Evolutionary conservation across 805 yeast genomes (phyloP), one percentile per base, ranked within the genome.

Genomic region (Phaffomyces opuntiae): DNA sequence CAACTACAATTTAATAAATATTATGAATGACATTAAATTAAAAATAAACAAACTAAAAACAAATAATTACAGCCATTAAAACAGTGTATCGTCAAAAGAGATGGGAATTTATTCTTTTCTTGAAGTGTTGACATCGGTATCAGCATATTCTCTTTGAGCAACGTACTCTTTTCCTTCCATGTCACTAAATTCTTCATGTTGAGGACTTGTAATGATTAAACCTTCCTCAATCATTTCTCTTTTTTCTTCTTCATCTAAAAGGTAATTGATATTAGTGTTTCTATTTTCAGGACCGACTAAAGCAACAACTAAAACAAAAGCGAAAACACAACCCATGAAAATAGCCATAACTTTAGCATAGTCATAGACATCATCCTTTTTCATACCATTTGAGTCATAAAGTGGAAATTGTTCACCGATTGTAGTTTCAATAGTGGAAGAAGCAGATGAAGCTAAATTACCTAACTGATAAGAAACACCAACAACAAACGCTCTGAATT

Each of bases 401-500:
- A 72, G 45, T 49, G 78, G 78, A 67, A 78, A 80, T 36, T 67
- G 51, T 51, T 74, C 77, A 48, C 86, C 86, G 50, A 81, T 72
- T 19, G 78, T 77, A 29, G 81, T 65, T 63, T 81, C 85, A 51
- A 81, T 81, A n/a, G 87, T 81, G 0, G 84, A 76, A 2, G 83
- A 75, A 4, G 86, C 85, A 36, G 82, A 75, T 1, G 83, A 75
- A 21, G 79, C 80, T 57, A 81, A 68, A 64, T 81, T 81, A 67
- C 87, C 87, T 53, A 81, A 66, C 61, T 81, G 87, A 60, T 81
- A 81, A 21, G 83, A 69, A 32, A 73, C 71, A 59, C 87, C 87
- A 38, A 77, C 74, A 43, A 79, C 76, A 49, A 81, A 77, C 9
- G 86, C 71, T 62, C 81, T 70, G 65, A 75, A 78, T 49, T 76